Evolutionary conservation across 2,329 filamentous ascomycete species (phyloP), one percentile per base, ranked within the genome.

Genomic region (Colletotrichum musae): DNA sequence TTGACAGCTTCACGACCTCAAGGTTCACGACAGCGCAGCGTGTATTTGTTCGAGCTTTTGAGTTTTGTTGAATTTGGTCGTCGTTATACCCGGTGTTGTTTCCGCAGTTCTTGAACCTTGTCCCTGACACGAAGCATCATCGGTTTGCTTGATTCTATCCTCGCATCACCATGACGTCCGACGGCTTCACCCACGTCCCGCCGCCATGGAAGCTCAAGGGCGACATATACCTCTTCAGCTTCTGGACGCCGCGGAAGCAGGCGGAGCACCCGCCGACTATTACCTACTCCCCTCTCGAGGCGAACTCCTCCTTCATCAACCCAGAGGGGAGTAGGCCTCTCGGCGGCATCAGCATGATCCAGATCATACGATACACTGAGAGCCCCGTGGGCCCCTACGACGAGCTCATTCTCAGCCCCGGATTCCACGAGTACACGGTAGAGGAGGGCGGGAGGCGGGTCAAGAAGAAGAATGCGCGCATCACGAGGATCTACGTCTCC

Each of bases 401-500:
- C 71, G 86, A 88, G 75, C 74, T 88, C 63, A 76, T 86, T 28
- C 72, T 88, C 36, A 75, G 81, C 2, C 86, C 86, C 0, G 86
- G 86, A 1, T 78, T 74, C 43, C 87, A 84, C 68, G 78, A 80
- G 15, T 84, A 84, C 70, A 77, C 78, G 12, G 77, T 80, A 24
- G 80, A 80, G 24, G 73, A 77, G 26, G 75, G 75, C 9, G 77
- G 75, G 6, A 80, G 74, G 70, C 74, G 75, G 13, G 71, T 73
- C 24, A 80, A 73, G 64, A 80, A 74, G 64, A 79, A 76, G 47
- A 83, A 81, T 57, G 73, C 78, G 7, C 79, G 84, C 41, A 82
- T 87, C 71, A 86, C 86, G n/a, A 80, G 85, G 24, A 86, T 88
- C 12, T 88, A 88, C 72, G 87, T 88, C 15, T 87, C 85, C 21